Evolutionary conservation across 1,139 yeast species (phyloP).

Genomic region (Zygosaccharomyces sapae): DNA sequence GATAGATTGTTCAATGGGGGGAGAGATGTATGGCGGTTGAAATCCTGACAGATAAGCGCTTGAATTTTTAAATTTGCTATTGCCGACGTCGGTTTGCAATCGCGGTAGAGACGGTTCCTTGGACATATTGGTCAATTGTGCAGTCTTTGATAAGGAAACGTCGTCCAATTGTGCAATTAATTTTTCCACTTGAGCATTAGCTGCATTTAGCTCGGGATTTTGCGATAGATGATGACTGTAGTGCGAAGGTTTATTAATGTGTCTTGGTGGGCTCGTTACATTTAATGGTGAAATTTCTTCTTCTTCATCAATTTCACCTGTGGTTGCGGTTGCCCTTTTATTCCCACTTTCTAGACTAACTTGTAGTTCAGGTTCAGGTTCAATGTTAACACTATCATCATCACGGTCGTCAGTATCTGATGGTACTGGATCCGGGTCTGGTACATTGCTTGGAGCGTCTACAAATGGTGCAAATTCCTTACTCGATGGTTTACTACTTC

Average conservation of each 20-base stretch:
- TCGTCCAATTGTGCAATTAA: slow-evolving; percentile 33
- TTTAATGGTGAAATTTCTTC: slow-evolving; percentile 4
- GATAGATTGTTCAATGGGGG: slow-evolving; percentile 6
- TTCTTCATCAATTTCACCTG: background rate
- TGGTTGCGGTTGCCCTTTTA: background rate
- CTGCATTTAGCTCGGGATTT: slow-evolving; percentile 11
- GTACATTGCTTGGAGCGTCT: background rate
- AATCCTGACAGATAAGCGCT: slow-evolving; percentile 29
- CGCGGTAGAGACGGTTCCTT: slow-evolving; percentile 4
- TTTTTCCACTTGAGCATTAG: slow-evolving; percentile 30
- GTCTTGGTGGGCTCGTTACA: slow-evolving; percentile 8
- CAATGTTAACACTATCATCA: slow-evolving; percentile 18
- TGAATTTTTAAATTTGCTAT: slow-evolving; percentile 21
- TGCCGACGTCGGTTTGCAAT: slow-evolving; percentile 6
- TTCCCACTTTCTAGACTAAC: slow-evolving; percentile 4
- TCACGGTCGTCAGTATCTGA: background rate
- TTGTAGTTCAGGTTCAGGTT: slow-evolving; percentile 20
- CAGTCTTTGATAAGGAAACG: slow-evolving; percentile 28
- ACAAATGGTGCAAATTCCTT: background rate
- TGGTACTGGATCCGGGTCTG: too few relatives aligned
- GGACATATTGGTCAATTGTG: slow-evolving; percentile 12
- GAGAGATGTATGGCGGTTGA: slow-evolving; percentile 7
- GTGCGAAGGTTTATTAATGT: background rate
- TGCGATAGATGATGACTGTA: background rate
- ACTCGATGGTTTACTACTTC: background rate